Conservation (phyloP, 2,329 filamentous ascomycete species). For the Neoscytalidium dimidiatum region DNA sequence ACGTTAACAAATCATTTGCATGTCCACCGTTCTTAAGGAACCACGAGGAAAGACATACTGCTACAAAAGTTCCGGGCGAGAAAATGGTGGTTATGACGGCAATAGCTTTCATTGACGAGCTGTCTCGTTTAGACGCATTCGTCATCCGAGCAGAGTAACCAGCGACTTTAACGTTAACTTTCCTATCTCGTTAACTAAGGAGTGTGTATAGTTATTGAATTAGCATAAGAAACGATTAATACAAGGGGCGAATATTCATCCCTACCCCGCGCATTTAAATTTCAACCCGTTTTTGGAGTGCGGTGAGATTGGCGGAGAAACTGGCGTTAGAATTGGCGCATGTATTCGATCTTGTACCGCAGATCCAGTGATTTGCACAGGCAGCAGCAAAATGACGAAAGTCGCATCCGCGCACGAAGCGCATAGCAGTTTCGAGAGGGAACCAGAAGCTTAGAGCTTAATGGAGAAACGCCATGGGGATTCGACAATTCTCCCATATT, state of each 20-base stretch:
- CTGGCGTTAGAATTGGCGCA: background rate
- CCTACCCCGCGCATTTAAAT: background rate
- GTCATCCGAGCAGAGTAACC: background rate
- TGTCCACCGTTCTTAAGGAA: too few species aligned
- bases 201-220: background rate
- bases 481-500: background rate
- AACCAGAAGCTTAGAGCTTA: background rate
- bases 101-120: slow-evolving; percentile 20
- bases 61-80: slow-evolving; percentile 19
- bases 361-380: background rate
- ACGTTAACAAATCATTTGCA: background rate
- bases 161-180: background rate
- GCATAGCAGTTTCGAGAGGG: slow-evolving; percentile 10
- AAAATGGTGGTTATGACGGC: slow-evolving; percentile 20
- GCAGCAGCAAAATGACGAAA: background rate
- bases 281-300: background rate
- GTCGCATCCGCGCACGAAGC: background rate
- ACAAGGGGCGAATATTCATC: background rate
- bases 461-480: background rate
- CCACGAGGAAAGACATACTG: slow-evolving; percentile 14
- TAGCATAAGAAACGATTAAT: background rate
- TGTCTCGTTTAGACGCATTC: slow-evolving; percentile 9
- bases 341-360: background rate
- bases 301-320: background rate
- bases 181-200: background rate